phyloP scores from a whole-genome alignment of 2,329 filamentous ascomycete species.

The Neurospora crassa region DNA sequence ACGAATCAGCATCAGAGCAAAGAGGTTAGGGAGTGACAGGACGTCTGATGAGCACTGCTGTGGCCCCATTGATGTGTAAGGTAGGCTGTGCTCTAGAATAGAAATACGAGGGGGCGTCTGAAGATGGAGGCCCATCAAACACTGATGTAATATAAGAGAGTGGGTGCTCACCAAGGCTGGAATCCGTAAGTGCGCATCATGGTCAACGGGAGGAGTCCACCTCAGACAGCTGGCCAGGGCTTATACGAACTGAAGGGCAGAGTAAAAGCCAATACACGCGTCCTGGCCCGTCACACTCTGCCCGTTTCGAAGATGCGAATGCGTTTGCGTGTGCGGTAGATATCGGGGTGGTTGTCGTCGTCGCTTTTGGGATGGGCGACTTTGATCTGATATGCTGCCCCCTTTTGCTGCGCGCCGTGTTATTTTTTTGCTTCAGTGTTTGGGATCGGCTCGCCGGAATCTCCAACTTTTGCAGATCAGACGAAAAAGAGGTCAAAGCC shows the following conservation, averaged over 20 bases:
- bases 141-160: conserved; percentile 8
- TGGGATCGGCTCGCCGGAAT: neutral
- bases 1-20: conserved; percentile 11
- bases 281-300: neutral
- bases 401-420: conserved; percentile 2
- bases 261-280: neutral
- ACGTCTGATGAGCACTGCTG: neutral
- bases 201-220: conserved; percentile 8
- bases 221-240: conserved; percentile 6
- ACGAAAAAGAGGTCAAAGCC: neutral
- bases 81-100: neutral
- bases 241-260: neutral
- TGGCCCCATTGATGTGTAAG: neutral
- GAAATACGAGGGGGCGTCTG: neutral
- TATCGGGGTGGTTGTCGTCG: neutral
- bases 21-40: neutral
- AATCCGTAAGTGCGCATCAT: conserved; percentile 18
- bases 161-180: conserved; percentile 17
- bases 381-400: neutral
- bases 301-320: neutral
- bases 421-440: conserved; percentile 3
- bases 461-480: neutral
- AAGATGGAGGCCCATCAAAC: neutral
- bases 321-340: neutral
- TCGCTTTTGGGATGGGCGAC: neutral